Evolutionary conservation across 2,329 filamentous ascomycete genomes (phyloP).

Genomic region (Colletotrichum noveboracense): DNA sequence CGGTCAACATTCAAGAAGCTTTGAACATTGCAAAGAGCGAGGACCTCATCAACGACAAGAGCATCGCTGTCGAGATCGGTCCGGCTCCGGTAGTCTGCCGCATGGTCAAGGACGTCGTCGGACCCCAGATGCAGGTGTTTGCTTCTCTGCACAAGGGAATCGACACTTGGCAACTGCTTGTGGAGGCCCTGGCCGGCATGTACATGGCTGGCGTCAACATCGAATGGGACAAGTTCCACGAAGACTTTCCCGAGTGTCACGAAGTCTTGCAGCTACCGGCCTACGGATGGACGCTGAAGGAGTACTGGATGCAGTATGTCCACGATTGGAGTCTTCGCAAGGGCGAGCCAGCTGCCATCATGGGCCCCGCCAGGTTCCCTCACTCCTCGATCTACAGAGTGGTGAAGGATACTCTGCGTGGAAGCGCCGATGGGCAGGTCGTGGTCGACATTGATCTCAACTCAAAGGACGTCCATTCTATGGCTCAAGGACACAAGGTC

Average conservation of each 20-base stretch:
- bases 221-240: conserved; percentile 74
- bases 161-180: conserved; percentile 67
- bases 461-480: conserved; percentile 63
- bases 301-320: conserved; percentile 68
- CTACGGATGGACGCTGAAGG: conserved; percentile 76
- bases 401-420: conserved; percentile 64
- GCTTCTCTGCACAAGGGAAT: conserved; percentile 70
- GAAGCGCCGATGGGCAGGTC: conserved; percentile 65
- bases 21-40: conserved; percentile 57
- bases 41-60: conserved; percentile 63
- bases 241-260: conserved; percentile 44
- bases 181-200: conserved; percentile 59
- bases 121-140: conserved; percentile 52
- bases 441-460: conserved; percentile 63
- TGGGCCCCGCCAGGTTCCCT: conserved; percentile 29
- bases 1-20: conserved; percentile 69
- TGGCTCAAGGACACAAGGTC: conserved; percentile 69
- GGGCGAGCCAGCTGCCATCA: conserved; percentile 57
- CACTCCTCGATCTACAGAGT: conserved; percentile 58
- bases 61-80: conserved; percentile 72
- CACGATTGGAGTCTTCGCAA: conserved; percentile 77
- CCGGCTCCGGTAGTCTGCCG: conserved; percentile 70
- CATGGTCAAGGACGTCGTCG: conserved; percentile 66
- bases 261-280: conserved; percentile 67
- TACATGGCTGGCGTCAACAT: conserved; percentile 66